phyloP scores from a whole-genome alignment of 2,329 filamentous ascomycete species.

The Helminthosporium solani region DNA sequence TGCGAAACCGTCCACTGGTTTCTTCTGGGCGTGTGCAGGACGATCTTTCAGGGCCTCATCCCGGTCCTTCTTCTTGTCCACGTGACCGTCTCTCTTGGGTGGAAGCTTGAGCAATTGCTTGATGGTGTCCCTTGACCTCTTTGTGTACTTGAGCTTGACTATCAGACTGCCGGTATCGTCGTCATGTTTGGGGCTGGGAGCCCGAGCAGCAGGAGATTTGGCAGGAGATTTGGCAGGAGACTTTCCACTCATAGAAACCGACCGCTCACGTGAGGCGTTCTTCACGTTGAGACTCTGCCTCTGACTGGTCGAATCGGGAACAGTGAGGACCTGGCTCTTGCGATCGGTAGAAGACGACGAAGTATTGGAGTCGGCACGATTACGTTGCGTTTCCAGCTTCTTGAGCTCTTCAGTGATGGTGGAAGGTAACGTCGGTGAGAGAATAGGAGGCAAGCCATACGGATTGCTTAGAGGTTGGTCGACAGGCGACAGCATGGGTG shows the following conservation, averaged over 20 bases:
- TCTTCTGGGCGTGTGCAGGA: constrained; percentile 18
- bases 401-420: constrained; percentile 57
- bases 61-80: constrained; percentile 30
- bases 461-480: constrained; percentile 44
- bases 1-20: constrained; percentile 17
- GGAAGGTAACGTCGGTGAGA: constrained; percentile 60
- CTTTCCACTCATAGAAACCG: constrained; percentile 29
- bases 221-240: constrained; percentile 31
- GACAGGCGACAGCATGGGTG: constrained; percentile 43
- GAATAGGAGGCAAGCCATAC: constrained; percentile 51
- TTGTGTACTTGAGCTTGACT: constrained; percentile 55
- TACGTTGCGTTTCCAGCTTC: constrained; percentile 42
- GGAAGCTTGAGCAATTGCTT: constrained; percentile 40
- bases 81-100: constrained; percentile 20
- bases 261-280: constrained; percentile 23
- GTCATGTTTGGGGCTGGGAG: constrained; percentile 13
- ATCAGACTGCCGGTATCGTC: constrained; percentile 35
- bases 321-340: constrained; percentile 28
- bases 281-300: constrained; percentile 24
- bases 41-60: constrained; percentile 21
- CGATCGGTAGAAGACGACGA: constrained; percentile 38
- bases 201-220: constrained; percentile 24
- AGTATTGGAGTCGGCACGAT: constrained; percentile 36
- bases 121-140: constrained; percentile 48
- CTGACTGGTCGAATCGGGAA: constrained; percentile 19